These are phyloP conservation scores for Aspergillus campestris DNA, from an alignment of 495 filamentous ascomycete species.

Conservation along the genomic window DNA sequence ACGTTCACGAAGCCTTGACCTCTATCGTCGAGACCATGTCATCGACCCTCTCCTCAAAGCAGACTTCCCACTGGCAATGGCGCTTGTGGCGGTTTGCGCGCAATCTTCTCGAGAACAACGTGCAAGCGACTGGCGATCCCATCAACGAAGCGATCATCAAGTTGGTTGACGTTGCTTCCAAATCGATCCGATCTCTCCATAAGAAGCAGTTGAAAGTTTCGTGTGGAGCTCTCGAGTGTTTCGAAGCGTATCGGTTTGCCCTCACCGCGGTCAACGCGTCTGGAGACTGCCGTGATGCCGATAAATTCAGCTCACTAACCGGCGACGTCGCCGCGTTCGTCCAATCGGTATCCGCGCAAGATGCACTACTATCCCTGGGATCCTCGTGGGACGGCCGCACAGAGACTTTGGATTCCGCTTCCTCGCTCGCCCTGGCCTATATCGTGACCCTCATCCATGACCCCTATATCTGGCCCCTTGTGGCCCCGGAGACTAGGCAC, in stretches of 20 bases:
- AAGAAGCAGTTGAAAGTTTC: slow-evolving; percentile 18
- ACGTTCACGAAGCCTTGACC: slow-evolving; percentile 17
- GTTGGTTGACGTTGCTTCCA: slow-evolving; percentile 19
- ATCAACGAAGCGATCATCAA: slow-evolving; percentile 10
- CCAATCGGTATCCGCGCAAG: slow-evolving; percentile 18
- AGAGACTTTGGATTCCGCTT: slow-evolving; percentile 25
- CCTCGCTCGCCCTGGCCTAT: slow-evolving; percentile 28
- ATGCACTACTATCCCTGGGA: slow-evolving; percentile 23
- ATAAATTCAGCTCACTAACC: slow-evolving; percentile 18
- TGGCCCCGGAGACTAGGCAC: slow-evolving; percentile 21
- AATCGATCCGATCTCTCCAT: slow-evolving; percentile 26
- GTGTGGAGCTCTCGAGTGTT: slow-evolving; percentile 26
- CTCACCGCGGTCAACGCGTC: slow-evolving; percentile 20
- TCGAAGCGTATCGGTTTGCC: slow-evolving; percentile 34
- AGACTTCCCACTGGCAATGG: slow-evolving; percentile 37
- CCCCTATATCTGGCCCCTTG: slow-evolving; percentile 25
- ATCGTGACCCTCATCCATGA: slow-evolving; percentile 24
- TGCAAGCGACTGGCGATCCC: slow-evolving; percentile 14
- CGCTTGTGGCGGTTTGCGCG: slow-evolving; percentile 36
- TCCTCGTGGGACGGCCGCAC: slow-evolving; percentile 32
- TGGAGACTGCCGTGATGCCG: slow-evolving; percentile 7
- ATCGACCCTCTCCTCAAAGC: slow-evolving; percentile 27
- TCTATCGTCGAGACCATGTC: slow-evolving; percentile 20
- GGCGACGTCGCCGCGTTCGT: slow-evolving; percentile 23
- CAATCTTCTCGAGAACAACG: slow-evolving; percentile 26